Base-by-base conservation (phyloP, 1,284 basidiomycete species). In the Leccinum fuscescens region DNA sequence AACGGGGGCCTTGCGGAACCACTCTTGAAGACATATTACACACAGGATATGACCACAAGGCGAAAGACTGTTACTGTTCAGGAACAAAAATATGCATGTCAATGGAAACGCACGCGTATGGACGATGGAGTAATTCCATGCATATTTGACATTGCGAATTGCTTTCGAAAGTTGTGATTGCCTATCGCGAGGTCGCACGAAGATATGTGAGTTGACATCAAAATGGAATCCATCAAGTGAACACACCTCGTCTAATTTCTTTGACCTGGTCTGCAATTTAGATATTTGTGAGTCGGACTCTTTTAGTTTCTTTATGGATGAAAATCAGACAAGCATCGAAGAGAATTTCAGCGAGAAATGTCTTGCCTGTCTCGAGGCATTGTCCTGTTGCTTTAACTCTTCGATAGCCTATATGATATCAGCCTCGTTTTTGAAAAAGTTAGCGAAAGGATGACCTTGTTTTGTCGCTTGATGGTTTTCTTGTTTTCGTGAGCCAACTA, bases 31-130 rank as follows among this genome's bases (percentile, higher is more conserved):
- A 65, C 89, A 91, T 5, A 67, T 66, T 37, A 87, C 79, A 60
- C 89, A 91, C 9, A 87, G 76, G 27, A 89, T 81, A 65, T 91
- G 89, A 3, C 89, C 89, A 67, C 89, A 91, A 1, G 88, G 88
- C 1, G 86, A 81, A 48, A 91, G 77, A 1, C 89, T 90, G 57
- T 9, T 54, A 12, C 11, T 42, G 14, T 61, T 63, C 20, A 65
- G 60, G 44, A 49, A 59, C 27, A 17, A 22, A 35, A 33, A 48
- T 58, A 29, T 7, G 27, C 31, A 37, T 6, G 24, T 27, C 1
- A 59, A 46, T 15, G 42, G 7, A 54, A 51, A 80, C 86, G 63
- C 71, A 90, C 89, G 82, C 82, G 67, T 81, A 86, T 27, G 89
- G 89, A 64, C 82, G 82, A 50, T 78, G 67, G 7, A 90, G 73